Conservation (phyloP, 2,329 filamentous ascomycete genomes). For the Pseudogymnoascus sp. region DNA sequence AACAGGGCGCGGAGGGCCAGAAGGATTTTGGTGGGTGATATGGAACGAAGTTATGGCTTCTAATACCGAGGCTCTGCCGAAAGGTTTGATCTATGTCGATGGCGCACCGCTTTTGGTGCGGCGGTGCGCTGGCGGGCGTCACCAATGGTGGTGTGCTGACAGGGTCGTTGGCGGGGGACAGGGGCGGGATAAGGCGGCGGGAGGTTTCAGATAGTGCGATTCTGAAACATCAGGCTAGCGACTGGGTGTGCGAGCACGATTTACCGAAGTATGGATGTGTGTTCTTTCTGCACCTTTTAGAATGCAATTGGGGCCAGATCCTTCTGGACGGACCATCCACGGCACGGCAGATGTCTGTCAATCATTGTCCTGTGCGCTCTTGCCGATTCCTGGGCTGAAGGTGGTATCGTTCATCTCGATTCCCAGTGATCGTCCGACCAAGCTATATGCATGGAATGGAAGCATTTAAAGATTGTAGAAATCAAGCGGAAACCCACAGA, state of each 20-base stretch:
- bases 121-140: not conserved
- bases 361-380: slow-evolving; percentile 1
- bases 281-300: not conserved
- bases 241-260: not conserved
- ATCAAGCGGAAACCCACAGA: not conserved
- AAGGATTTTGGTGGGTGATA: not conserved
- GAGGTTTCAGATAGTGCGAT: not conserved
- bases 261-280: not conserved
- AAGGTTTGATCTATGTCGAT: not conserved
- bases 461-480: not conserved
- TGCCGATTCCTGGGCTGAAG: not conserved
- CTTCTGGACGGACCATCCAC: not conserved
- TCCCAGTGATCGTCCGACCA: not conserved
- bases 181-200: not conserved
- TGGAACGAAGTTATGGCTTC: not conserved
- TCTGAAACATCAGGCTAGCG: not conserved
- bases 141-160: not conserved
- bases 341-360: not conserved
- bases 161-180: not conserved
- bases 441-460: slow-evolving; percentile 6
- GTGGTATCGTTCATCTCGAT: not conserved
- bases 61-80: slow-evolving; percentile 1
- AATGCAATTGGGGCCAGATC: not conserved
- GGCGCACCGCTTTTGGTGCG: not conserved
- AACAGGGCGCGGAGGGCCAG: not conserved